These are phyloP conservation scores for Pseudopediastrum boryanum DNA, from an alignment of 139 green algal species.

Conservation along the genomic window DNA sequence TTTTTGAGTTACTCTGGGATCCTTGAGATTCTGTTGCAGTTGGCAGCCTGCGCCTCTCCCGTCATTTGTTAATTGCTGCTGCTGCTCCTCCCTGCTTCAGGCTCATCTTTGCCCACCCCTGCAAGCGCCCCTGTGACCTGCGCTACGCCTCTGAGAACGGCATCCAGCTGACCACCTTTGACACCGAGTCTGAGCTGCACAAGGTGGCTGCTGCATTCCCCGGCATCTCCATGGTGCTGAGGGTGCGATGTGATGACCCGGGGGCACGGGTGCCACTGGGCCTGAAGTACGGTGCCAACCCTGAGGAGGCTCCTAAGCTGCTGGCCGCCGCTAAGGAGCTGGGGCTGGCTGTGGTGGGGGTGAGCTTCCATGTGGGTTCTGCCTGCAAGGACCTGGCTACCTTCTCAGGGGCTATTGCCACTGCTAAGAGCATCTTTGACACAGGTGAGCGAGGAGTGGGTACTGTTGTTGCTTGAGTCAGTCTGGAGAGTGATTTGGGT, in stretches of 20 bases:
- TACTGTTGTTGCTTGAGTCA: too few relatives aligned
- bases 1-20: too few relatives aligned
- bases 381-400: slow-evolving; percentile 77
- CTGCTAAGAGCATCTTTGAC: slow-evolving; percentile 50
- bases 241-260: slow-evolving; percentile 86
- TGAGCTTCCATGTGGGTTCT: slow-evolving; percentile 96
- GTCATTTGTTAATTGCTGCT: too few relatives aligned
- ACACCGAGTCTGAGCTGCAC: slow-evolving; percentile 82
- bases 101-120: slow-evolving; percentile 94
- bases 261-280: slow-evolving; percentile 42
- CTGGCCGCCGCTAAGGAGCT: slow-evolving; percentile 36
- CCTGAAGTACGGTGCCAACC: slow-evolving; percentile 55
- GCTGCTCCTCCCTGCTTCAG: too few relatives aligned
- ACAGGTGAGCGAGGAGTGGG: too few relatives aligned
- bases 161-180: slow-evolving; percentile 75
- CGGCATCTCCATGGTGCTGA: slow-evolving; percentile 70
- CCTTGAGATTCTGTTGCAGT: too few relatives aligned
- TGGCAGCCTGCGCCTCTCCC: too few relatives aligned
- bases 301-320: slow-evolving; percentile 37
- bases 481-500: too few relatives aligned
- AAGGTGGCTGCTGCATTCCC: slow-evolving; percentile 73
- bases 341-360: slow-evolving; percentile 68
- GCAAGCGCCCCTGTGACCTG: slow-evolving; percentile 86
- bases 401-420: slow-evolving; percentile 75
- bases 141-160: slow-evolving; percentile 44